Evolutionary conservation across 2,329 filamentous ascomycete species (phyloP).

Genomic region (Thelonectria discophora): DNA sequence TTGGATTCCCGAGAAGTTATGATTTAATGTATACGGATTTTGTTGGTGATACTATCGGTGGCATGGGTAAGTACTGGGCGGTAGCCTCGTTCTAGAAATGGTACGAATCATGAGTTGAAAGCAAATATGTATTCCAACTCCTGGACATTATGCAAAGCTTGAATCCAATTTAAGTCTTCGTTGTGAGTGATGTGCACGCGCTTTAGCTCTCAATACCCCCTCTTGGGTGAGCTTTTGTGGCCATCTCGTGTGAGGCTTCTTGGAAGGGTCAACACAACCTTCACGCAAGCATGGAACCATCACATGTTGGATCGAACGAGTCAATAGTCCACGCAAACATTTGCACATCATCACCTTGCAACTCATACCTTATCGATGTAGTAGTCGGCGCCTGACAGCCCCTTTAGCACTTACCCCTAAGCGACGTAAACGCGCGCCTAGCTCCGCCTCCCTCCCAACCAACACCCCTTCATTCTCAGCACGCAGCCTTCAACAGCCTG

Average conservation of each 20-base stretch:
- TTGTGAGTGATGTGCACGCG: too few species aligned
- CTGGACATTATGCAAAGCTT: not conserved
- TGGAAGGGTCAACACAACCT: not conserved
- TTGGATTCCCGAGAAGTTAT: slow-evolving; percentile 14
- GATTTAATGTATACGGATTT: slow-evolving; percentile 21
- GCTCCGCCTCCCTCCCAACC: not conserved
- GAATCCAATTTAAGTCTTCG: not conserved
- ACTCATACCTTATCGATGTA: not conserved
- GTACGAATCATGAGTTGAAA: slow-evolving; percentile 37
- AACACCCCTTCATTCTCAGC: slow-evolving; percentile 1
- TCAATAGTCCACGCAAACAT: not conserved
- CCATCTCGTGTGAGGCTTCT: not conserved
- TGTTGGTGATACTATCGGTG: slow-evolving; percentile 14
- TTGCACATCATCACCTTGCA: not conserved
- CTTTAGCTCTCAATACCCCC: too few species aligned
- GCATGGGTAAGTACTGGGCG: not conserved
- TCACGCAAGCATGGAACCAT: not conserved
- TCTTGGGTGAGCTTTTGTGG: not conserved
- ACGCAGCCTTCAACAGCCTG: slow-evolving; percentile 6
- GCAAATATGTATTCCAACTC: not conserved
- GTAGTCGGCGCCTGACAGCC: not conserved
- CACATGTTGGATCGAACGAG: not conserved
- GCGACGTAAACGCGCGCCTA: slow-evolving; percentile 9
- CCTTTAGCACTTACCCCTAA: not conserved
- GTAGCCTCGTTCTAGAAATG: slow-evolving; percentile 24